A percentile compares a stretch with the other conserved stretches of the same genome.
phyloP scores from a whole-genome alignment of 306 rosid genomes.

The Albizia julibrissin region DNA sequence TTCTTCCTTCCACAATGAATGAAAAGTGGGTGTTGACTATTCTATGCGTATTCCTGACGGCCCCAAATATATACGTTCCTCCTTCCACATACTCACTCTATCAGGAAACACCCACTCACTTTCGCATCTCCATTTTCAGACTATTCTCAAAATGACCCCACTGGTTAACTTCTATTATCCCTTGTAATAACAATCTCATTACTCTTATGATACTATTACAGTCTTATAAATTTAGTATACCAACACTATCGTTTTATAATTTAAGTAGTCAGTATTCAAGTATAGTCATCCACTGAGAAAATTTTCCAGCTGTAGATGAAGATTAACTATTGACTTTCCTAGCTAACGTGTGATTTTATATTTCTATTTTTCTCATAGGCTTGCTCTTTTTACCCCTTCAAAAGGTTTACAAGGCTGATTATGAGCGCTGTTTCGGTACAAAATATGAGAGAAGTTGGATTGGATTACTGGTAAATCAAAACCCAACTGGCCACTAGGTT shows the following conservation, averaged over 20 bases:
- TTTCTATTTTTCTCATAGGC: background rate
- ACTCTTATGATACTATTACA: background rate
- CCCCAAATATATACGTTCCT: too few species aligned
- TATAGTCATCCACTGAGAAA: background rate
- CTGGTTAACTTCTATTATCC: background rate
- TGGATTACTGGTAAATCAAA: background rate
- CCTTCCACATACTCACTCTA: background rate
- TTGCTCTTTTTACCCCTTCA: background rate
- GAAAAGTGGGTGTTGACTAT: background rate
- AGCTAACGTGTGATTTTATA: too few species aligned
- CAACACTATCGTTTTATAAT: background rate
- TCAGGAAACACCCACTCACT: background rate
- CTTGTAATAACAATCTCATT: too few species aligned
- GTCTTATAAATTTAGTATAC: background rate
- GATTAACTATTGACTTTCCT: too few species aligned
- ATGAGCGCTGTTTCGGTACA: background rate
- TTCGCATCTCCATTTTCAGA: background rate
- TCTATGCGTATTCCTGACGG: too few species aligned
- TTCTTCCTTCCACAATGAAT: too few species aligned
- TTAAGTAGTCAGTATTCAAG: background rate
- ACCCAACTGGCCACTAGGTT: background rate
- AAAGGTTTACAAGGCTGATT: background rate
- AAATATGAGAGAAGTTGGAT: background rate
- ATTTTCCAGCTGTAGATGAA: too few species aligned
- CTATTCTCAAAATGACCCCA: background rate